Conservation (phyloP, 2,329 filamentous ascomycete genomes). For the Colletotrichum liaoningense region DNA sequence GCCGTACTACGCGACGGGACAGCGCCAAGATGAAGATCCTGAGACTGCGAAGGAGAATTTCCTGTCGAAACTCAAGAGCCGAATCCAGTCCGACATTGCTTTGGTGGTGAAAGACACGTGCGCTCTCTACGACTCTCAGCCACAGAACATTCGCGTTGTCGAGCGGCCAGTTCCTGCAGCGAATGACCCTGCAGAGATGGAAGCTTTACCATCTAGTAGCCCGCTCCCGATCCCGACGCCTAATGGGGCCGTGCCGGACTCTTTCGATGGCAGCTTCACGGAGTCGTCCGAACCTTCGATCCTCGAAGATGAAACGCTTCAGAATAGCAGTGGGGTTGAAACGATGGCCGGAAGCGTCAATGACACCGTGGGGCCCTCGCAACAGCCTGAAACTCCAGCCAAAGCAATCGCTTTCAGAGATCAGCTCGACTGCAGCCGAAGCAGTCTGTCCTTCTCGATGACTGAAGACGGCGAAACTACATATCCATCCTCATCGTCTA, state of each 20-base stretch:
- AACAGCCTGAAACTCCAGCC: conserved; percentile 32
- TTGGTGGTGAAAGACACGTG: conserved; percentile 64
- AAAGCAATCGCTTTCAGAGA: conserved; percentile 17
- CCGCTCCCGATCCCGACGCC: conserved; percentile 24
- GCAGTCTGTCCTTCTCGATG: conserved; percentile 14
- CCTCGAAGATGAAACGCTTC: conserved; percentile 33
- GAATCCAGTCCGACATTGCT: conserved; percentile 60
- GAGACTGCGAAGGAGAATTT: conserved; percentile 52
- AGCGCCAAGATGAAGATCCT: conserved; percentile 42
- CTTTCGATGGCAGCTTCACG: conserved; percentile 24
- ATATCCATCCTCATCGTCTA: conserved; percentile 35
- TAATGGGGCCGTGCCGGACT: conserved; percentile 16
- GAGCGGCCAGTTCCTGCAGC: conserved; percentile 31
- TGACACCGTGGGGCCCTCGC: conserved; percentile 19
- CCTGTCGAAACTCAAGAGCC: conserved; percentile 54
- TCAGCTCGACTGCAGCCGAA: conserved; percentile 10
- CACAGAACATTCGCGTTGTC: conserved; percentile 37
- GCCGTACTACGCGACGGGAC: conserved; percentile 32
- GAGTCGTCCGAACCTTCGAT: conserved; percentile 32
- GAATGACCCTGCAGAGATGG: conserved; percentile 33
- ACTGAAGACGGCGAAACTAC: conserved; percentile 35
- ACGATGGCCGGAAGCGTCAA: conserved; percentile 17
- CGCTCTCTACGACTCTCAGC: conserved; percentile 49
- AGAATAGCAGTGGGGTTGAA: conserved; percentile 22
- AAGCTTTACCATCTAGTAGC: conserved; percentile 24